Conservation (phyloP, 2,329 filamentous ascomycete genomes). For the Stagonosporopsis rhizophila region DNA sequence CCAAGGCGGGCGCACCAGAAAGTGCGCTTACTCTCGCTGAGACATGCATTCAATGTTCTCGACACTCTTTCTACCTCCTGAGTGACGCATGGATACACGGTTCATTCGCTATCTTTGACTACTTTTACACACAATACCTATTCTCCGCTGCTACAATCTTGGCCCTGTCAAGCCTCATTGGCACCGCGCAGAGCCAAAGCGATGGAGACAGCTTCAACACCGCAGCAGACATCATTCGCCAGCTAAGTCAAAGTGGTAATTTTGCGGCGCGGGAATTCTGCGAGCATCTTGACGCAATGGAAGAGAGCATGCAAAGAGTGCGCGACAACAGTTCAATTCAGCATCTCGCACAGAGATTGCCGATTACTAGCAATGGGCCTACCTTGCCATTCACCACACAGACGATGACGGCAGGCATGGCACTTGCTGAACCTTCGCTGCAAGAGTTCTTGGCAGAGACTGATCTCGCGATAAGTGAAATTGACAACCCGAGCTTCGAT, state of each 20-base stretch:
- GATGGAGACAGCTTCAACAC: conserved; percentile 24
- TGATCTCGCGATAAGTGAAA: conserved; percentile 18
- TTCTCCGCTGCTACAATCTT: conserved; percentile 57
- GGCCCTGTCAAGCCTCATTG: conserved; percentile 53
- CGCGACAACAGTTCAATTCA: conserved; percentile 27
- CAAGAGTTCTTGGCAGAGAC: conserved; percentile 27
- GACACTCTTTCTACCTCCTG: conserved; percentile 54
- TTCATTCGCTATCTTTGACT: conserved; percentile 57
- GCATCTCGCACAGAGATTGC: neutral
- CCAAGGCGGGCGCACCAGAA: conserved; percentile 24
- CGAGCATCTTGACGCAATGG: conserved; percentile 27
- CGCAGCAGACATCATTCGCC: conserved; percentile 23
- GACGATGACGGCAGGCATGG: conserved; percentile 27
- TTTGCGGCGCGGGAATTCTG: conserved; percentile 26
- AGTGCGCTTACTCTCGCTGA: conserved; percentile 52
- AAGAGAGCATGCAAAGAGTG: conserved; percentile 22
- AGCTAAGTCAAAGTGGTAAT: conserved; percentile 23
- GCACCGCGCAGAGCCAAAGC: conserved; percentile 19
- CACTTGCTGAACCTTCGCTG: conserved; percentile 24
- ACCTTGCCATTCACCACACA: conserved; percentile 1
- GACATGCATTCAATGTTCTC: conserved; percentile 56
- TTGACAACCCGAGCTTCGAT: conserved; percentile 23
- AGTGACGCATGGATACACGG: conserved; percentile 58
- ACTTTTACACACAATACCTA: conserved; percentile 57
- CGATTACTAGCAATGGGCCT: neutral